Base-by-base conservation (phyloP, 2,329 filamentous ascomycete species). In the Tolypocladium amazonense region DNA sequence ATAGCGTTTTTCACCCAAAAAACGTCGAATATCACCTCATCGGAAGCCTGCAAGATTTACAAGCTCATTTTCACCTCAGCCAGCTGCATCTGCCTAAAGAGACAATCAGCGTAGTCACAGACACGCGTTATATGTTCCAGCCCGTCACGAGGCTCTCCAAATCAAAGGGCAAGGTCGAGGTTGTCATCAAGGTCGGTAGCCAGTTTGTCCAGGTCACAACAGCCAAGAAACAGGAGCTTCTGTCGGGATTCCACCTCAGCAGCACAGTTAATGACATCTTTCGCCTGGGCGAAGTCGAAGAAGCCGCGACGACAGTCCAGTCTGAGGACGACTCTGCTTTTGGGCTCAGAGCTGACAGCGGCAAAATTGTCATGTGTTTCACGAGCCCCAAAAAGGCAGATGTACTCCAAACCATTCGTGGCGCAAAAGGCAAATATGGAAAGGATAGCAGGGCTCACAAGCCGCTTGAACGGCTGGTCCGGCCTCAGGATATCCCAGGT, bases 281-380 rank as follows among this genome's bases (percentile, higher is more conserved):
- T 71, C 81, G 85, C 12, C 75, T 89, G 4, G 79, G 83, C 4
- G 86, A 89, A 59, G 80, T 89, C 18, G 86, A 88, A 60, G 86
- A 89, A 72, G 83, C 84, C 5, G 79, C 85, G 6, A 84, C 83
- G 3, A 84, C 83, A 2, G 84, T 87, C 58, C 80, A 85, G 61
- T 82, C 81, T 0, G 86, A 88, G 60, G 85, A 88, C 60, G 85
- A 88, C 63, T 84, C 82, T 3, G 82, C 85, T 1, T 89, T 89
- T 69, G 86, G 85, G 0, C 73, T 89, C 35, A 79, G 85, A 56
- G 85, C 85, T 3, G 86, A 89, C 65, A 86, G 84, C 63, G 86
- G 86, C 65, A 88, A 86, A 71, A 85, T 88, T 56, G 81, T 88
- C 58, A 88, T 89, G 85, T 88, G 85, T 68, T 89, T 89, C 69